Percentiles rank a stretch among this genome's conserved stretches.
phyloP scores from a whole-genome alignment of 2,329 filamentous ascomycete species.

The Pseudopyricularia javanii region DNA sequence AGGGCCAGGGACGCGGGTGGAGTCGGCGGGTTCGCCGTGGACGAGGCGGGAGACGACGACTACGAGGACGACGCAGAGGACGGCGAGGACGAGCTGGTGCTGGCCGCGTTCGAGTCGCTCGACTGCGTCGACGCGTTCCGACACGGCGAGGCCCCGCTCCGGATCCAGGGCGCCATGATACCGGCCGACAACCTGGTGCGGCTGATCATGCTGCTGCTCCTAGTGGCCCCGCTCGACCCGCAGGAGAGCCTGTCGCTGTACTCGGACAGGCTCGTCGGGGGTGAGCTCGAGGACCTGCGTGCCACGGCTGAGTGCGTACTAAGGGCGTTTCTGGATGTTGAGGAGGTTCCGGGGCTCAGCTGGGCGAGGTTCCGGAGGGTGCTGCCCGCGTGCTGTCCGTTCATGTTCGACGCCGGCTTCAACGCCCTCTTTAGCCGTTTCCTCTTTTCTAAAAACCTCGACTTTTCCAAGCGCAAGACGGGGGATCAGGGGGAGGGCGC shows the following conservation, averaged over 20 bases:
- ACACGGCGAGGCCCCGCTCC: conserved; percentile 31
- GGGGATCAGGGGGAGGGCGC: conserved; percentile 5
- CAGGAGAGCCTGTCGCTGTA: conserved; percentile 55
- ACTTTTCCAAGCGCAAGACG: conserved; percentile 42
- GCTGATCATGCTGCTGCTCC: conserved; percentile 56
- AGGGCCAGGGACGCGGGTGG: neutral
- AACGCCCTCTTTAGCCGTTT: conserved; percentile 63
- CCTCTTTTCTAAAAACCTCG: conserved; percentile 59
- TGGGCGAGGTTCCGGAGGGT: conserved; percentile 49
- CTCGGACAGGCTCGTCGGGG: conserved; percentile 39
- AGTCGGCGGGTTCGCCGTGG: conserved; percentile 29
- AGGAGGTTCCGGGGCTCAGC: conserved; percentile 50
- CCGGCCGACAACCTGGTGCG: conserved; percentile 62
- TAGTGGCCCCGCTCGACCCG: conserved; percentile 50
- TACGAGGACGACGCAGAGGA: conserved; percentile 21
- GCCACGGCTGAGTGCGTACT: conserved; percentile 52
- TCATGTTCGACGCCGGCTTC: conserved; percentile 51
- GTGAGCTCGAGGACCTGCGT: conserved; percentile 45
- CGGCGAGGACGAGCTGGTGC: conserved; percentile 44
- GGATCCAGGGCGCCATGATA: conserved; percentile 53
- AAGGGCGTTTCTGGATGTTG: conserved; percentile 52
- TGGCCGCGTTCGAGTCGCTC: conserved; percentile 57
- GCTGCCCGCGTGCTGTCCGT: conserved; percentile 48
- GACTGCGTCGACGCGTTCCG: conserved; percentile 51
- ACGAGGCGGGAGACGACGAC: conserved; percentile 27